Base-by-base conservation (phyloP, 1,139 yeast species). In the Pichia sp. region DNA sequence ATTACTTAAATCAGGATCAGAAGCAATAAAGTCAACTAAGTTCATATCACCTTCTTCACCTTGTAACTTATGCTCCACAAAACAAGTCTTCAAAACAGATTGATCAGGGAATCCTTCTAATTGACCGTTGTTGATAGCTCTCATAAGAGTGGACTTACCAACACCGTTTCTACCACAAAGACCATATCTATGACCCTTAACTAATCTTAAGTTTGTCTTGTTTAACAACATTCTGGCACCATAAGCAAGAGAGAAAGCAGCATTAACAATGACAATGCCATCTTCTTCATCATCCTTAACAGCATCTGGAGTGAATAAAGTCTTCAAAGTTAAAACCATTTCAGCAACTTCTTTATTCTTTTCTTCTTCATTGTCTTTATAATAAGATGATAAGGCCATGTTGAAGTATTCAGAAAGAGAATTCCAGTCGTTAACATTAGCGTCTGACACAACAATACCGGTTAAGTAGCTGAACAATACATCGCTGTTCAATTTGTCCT, bases 121-220 rank as follows among this genome's bases (percentile, higher is more conserved):
- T 75, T 93, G 97, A 57, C 98, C 99, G 69, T 90, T 90, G 55
- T 97, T 90, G 67, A 93, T 93, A 42, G 99, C 88, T 73, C 99
- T 82, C 98, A 93, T 92, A 67, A 93, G 78, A 19, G 99, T 93
- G 16, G 97, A 90, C 73, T 93, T 93, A 76, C 99, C 99, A 57
- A 97, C 97, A 80, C 99, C 99, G 71, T 93, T 93, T 74, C 98
- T 83, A 67, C 99, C 99, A 78, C 97, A 90, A 61, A 93, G 81
- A 76, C 99, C 99, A 69, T 93, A 93, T 72, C 99, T 83, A 73
- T 89, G 97, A 64, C 99, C 99, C 75, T 92, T 90, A 66, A 88
- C 77, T 58, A 93, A 79, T 67, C 96, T 81, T 69, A 93, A 76
- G 60, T 79, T 86, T 54, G 99, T 92, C 74, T 93, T 92, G 79